phyloP scores from a whole-genome alignment of 148 eudicot species.

The Dianthus caryophyllus region DNA sequence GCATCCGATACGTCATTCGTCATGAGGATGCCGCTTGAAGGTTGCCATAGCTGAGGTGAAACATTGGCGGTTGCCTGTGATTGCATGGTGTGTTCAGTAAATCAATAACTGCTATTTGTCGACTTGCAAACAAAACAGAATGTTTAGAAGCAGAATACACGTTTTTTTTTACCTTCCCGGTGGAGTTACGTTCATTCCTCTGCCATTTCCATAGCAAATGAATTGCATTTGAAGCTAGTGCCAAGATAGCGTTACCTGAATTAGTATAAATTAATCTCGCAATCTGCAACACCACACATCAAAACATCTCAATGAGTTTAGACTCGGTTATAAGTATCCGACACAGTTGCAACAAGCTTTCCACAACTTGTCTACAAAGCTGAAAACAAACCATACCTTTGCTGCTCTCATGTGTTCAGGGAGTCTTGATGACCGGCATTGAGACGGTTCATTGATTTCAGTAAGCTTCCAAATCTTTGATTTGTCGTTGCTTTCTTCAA shows the following conservation, averaged over 20 bases:
- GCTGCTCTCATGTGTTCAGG: conserved; percentile 64
- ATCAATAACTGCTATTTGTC: conserved; percentile 4
- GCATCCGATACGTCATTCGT: conserved; percentile 68
- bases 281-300: conserved; percentile 43
- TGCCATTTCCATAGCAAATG: conserved; percentile 96
- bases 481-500: conserved; percentile 64
- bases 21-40: conserved; percentile 77
- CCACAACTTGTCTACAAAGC: background rate
- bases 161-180: conserved; percentile 52
- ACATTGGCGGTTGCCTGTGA: conserved; percentile 66
- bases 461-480: conserved; percentile 71
- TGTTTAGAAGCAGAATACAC: background rate
- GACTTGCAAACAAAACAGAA: background rate
- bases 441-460: conserved; percentile 74
- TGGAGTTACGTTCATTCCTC: conserved; percentile 52
- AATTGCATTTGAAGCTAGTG: conserved; percentile 78
- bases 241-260: conserved; percentile 76
- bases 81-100: background rate
- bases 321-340: too few relatives aligned
- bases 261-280: conserved; percentile 83
- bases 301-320: conserved; percentile 13
- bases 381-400: conserved; percentile 39
- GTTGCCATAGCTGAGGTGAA: conserved; percentile 85
- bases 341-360: background rate
- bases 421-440: conserved; percentile 70